Conservation (phyloP, 345 rosid genomes). For the Eucalyptus cloeziana region DNA sequence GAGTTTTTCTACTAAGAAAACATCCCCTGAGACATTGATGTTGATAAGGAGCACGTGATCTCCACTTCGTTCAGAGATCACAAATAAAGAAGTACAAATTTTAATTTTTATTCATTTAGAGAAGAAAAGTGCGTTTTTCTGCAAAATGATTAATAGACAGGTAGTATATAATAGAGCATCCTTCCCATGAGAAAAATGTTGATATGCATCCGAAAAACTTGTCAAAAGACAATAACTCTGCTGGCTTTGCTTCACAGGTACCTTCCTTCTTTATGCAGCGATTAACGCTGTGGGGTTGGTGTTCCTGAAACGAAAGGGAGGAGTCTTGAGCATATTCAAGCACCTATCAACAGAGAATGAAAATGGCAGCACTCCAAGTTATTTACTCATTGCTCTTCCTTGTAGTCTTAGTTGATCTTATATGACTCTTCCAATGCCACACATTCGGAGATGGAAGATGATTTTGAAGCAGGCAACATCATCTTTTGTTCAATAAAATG, state of each 20-base stretch:
- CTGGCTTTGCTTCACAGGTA: slow-evolving; percentile 2
- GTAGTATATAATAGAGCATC: neutral
- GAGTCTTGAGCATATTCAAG: slow-evolving; percentile 42
- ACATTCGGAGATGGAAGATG: neutral
- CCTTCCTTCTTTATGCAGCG: slow-evolving; percentile 65
- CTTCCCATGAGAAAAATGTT: neutral
- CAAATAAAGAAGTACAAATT: no score
- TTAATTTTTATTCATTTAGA: neutral
- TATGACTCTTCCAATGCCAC: neutral
- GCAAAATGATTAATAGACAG: neutral
- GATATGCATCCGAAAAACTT: neutral
- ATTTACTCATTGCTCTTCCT: neutral
- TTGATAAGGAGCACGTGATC: rapidly evolving
- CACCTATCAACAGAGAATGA: slow-evolving; percentile 20
- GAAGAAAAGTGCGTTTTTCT: neutral
- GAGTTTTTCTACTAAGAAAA: no score
- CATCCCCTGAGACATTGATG: no score
- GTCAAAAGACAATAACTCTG: neutral
- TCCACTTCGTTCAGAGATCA: no score
- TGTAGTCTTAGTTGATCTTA: neutral
- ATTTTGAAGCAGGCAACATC: neutral
- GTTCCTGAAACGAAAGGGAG: slow-evolving; percentile 91
- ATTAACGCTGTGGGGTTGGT: slow-evolving; percentile 44
- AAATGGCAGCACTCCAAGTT: no score
- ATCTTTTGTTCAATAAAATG: neutral